Base-by-base conservation (phyloP, 352 stramenopile genomes). In the Globisporangium paroecandrum region DNA sequence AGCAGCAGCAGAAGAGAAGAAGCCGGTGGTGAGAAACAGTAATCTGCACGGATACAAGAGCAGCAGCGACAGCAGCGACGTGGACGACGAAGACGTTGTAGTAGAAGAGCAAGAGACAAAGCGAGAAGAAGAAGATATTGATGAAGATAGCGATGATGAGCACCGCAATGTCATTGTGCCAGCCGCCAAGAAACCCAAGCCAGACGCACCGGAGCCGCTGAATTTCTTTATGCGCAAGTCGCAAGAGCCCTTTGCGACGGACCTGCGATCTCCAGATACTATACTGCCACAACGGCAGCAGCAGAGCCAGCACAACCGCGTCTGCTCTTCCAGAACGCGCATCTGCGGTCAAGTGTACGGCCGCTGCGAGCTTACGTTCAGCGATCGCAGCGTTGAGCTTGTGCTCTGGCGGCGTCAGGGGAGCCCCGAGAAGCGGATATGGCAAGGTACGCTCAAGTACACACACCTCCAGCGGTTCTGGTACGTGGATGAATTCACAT, bases 271-370 rank as follows among this genome's bases (percentile, higher is more conserved):
- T 46, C 46, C 13, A 29, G 22, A 13, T 32, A 36, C 22, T 32
- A 8, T 56, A 9, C 2, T 15, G n/a, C 29, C 10, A 12, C 34
- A n/a, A 13, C 3, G 46, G 34, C 36, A 51, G 24, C 68, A 70
- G 15, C 56, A 71, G n/a, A 54, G 58, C 27, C 24, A 41, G 20
- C 59, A 24, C 10, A 70, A 63, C 10, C 34, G 70, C 4, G 72
- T 85, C 4, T 75, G 49, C 20, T 76, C 78, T 34, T 36, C 75
- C 6, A 66, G 74, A 15, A 69, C 79, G 20, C 76, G 58, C 62
- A 75, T 87, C 25, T 83, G 79, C 41, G 70, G 76, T 15, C 65
- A 81, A 47, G 71, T 66, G 29, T 87, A 73, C 61, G 76, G 78
- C 13, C 66, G 74, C 27, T 82, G 79, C 62, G 73, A 83, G 46